These are phyloP conservation scores for Carex littledalei DNA, from an alignment of 176 grass and related monocot species.

Conservation along the genomic window DNA sequence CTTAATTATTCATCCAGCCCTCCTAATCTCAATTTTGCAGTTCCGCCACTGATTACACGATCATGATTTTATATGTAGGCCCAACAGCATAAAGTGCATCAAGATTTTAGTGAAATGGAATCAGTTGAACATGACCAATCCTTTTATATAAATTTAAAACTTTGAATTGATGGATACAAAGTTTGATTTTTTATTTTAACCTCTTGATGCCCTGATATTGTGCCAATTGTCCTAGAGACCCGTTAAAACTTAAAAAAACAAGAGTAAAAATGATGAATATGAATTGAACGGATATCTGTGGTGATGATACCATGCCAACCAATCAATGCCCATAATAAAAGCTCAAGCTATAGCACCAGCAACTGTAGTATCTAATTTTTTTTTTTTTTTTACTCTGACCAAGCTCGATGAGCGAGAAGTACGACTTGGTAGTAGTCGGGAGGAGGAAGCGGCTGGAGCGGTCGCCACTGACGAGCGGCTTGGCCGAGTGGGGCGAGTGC, in stretches of 20 bases:
- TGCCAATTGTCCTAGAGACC: not conserved
- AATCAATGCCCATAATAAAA: not conserved
- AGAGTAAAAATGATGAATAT: not conserved
- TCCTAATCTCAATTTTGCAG: too few relatives aligned
- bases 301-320: not conserved
- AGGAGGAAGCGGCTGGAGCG: slow-evolving; percentile 23
- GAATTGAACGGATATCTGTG: not conserved
- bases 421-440: slow-evolving; percentile 26
- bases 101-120: not conserved
- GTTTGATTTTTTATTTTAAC: not conserved
- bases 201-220: not conserved
- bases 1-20: too few relatives aligned
- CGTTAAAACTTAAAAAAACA: not conserved
- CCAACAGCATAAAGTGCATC: not conserved
- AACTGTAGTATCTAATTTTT: not conserved
- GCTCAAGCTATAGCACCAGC: not conserved
- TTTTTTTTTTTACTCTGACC: not conserved
- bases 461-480: slow-evolving; percentile 11
- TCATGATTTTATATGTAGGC: not conserved
- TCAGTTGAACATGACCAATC: not conserved
- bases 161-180: not conserved
- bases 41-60: too few relatives aligned
- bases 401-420: slow-evolving; percentile 25
- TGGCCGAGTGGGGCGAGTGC: slow-evolving; percentile 8
- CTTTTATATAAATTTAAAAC: not conserved